Base-by-base conservation (phyloP, 78 protist genomes). In the Pelomyxa schiedti region DNA sequence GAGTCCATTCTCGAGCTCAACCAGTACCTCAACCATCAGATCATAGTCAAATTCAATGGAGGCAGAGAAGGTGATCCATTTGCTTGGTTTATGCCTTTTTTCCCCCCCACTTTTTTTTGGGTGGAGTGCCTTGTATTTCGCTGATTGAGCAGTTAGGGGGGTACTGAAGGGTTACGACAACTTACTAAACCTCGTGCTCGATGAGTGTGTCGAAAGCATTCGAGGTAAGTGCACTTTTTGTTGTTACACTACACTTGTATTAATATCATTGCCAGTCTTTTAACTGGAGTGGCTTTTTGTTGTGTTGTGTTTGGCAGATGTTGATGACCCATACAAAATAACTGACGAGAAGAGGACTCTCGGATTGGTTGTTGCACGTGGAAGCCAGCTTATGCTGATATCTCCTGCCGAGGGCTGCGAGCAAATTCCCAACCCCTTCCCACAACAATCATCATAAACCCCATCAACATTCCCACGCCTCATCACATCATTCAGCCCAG, bases 311-410 rank as follows among this genome's bases (percentile, higher is more conserved):
- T n/a, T n/a, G n/a, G 32, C 58, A 81, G 89, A 84, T 84, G 79
- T 84, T 47, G 65, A 79, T 26, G 89, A 84, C 40, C 83, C 83
- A 37, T 36, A 75, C 16, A 84, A 32, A n/a, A 66, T 79, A 5
- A 74, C 81, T 9, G 72, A 58, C 37, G 85, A 84, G 68, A 79
- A 75, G 43, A 73, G 89, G 72, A 72, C 38, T 75, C 66, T 84
- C 69, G 89, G 89, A 42, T 70, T 84, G 42, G 81, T 79, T n/a
- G 89, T 84, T 52, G 78, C 86, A 29, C 68, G 89, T 64, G 89
- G 89, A 16, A 84, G 89, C n/a, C 69, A 78, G 70, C 86, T 84
- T 35, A 84, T 84, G 89, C 77, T 78, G 84, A 76, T 84, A 38
- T 79, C 79, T 30, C 89, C 89, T 40, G 76, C 74, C 39, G 89